Conservation (phyloP, 306 rosid genomes). For the Carpinus fangiana region DNA sequence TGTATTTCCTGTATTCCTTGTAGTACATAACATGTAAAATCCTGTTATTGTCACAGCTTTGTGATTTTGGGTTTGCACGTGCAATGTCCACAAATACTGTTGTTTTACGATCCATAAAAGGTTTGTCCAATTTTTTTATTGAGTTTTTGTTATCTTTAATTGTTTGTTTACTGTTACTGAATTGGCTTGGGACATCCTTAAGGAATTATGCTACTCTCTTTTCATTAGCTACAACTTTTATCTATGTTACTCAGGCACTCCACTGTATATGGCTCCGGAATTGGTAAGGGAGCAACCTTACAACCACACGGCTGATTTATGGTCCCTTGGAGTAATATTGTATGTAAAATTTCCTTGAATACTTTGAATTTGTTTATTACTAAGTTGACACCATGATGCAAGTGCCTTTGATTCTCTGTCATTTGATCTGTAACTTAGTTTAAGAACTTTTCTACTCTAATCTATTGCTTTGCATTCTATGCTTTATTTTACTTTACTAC, state of each 20-base stretch:
- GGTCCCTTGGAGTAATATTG: slow-evolving; percentile 99
- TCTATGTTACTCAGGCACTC: slow-evolving; percentile 68
- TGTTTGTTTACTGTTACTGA: slow-evolving; percentile 13
- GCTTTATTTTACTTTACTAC: slow-evolving; percentile 2
- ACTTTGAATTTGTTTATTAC: not conserved
- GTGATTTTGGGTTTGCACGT: slow-evolving; percentile 99
- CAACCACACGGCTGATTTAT: slow-evolving; percentile 92
- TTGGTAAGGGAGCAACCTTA: slow-evolving; percentile 96
- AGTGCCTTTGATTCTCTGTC: slow-evolving; percentile 15
- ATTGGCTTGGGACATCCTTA: slow-evolving; percentile 8
- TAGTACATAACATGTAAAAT: slow-evolving; percentile 5
- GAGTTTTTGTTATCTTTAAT: slow-evolving; percentile 12
- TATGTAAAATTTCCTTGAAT: slow-evolving; percentile 42
- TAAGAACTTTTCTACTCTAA: not conserved
- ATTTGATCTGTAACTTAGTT: slow-evolving; percentile 16
- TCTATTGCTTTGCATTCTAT: not conserved
- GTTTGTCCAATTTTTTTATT: slow-evolving; percentile 42
- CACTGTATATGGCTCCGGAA: slow-evolving; percentile 98
- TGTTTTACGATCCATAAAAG: slow-evolving; percentile 95
- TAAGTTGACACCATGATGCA: slow-evolving; percentile 2
- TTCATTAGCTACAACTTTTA: not conserved
- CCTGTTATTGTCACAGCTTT: slow-evolving; percentile 57
- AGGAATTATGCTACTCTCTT: slow-evolving; percentile 11
- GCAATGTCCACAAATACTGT: slow-evolving; percentile 99
- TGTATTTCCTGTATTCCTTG: not conserved